phyloP scores from a whole-genome alignment of 2,329 filamentous ascomycete genomes.

The Ramularia collo-cygni region DNA sequence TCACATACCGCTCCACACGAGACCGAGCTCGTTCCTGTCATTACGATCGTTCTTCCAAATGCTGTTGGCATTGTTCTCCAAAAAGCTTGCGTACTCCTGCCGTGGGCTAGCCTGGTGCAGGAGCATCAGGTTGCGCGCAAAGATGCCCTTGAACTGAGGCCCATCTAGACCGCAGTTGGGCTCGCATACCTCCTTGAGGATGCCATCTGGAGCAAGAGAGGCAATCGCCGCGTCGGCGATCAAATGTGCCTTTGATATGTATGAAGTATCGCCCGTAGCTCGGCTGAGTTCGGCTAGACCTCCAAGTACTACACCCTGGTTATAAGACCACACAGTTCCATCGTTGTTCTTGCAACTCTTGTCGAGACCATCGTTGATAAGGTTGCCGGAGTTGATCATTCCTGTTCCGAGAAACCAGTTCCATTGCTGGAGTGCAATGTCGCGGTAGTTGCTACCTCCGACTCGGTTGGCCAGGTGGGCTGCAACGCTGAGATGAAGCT shows the following conservation, averaged over 20 bases:
- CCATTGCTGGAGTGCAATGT: slow-evolving; percentile 44
- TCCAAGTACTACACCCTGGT: slow-evolving; percentile 56
- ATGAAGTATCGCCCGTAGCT: slow-evolving; percentile 28
- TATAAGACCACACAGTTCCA: slow-evolving; percentile 41
- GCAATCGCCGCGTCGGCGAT: slow-evolving; percentile 38
- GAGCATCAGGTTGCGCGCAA: slow-evolving; percentile 57
- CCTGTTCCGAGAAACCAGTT: slow-evolving; percentile 46
- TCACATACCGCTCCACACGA: slow-evolving; percentile 49
- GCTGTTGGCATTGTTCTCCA: slow-evolving; percentile 55
- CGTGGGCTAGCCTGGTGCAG: slow-evolving; percentile 49
- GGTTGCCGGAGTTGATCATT: slow-evolving; percentile 44
- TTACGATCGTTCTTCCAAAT: slow-evolving; percentile 58
- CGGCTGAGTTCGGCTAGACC: slow-evolving; percentile 49
- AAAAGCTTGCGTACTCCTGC: slow-evolving; percentile 45
- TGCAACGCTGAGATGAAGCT: slow-evolving; percentile 49
- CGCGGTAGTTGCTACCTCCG: slow-evolving; percentile 35
- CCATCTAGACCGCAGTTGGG: slow-evolving; percentile 37
- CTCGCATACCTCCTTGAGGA: slow-evolving; percentile 36
- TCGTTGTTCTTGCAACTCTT: slow-evolving; percentile 48
- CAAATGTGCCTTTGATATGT: slow-evolving; percentile 30
- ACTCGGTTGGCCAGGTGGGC: slow-evolving; percentile 50
- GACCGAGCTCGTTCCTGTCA: slow-evolving; percentile 46
- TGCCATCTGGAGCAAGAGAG: slow-evolving; percentile 31
- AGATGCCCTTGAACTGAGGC: slow-evolving; percentile 65
- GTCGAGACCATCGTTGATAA: slow-evolving; percentile 50